phyloP scores from a whole-genome alignment of 352 stramenopile genomes.

The Globisporangium orthogonon region DNA sequence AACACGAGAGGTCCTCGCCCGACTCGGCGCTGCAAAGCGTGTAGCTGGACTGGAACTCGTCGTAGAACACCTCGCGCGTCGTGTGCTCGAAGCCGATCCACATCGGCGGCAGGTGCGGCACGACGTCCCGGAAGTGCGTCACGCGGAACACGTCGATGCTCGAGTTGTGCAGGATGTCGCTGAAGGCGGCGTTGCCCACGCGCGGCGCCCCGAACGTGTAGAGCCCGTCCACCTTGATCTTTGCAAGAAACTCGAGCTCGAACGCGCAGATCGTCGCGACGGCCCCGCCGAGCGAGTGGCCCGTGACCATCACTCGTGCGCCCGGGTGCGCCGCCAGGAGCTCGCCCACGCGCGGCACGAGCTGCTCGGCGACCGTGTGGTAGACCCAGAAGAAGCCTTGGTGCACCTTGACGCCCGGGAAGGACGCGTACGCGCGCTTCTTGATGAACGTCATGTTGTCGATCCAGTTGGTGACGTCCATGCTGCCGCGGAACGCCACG shows the following conservation, averaged over 20 bases:
- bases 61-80: slow-evolving; percentile 80
- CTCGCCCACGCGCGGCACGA: slow-evolving; percentile 28
- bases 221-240: slow-evolving; percentile 41
- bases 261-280: slow-evolving; percentile 71
- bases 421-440: slow-evolving; percentile 51
- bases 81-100: slow-evolving; percentile 75
- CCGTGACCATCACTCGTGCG: slow-evolving; percentile 52
- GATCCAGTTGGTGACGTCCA: slow-evolving; percentile 81
- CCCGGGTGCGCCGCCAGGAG: slow-evolving; percentile 30
- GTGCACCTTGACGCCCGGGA: slow-evolving; percentile 59
- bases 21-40: slow-evolving; percentile 43
- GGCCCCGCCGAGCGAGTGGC: slow-evolving; percentile 69
- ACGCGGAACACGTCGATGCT: slow-evolving; percentile 62
- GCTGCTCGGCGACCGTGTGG: slow-evolving; percentile 42
- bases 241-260: slow-evolving; percentile 57
- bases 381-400: slow-evolving; percentile 82
- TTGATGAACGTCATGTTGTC: slow-evolving; percentile 84
- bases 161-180: slow-evolving; percentile 35
- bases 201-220: slow-evolving; percentile 79
- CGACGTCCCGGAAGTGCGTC: slow-evolving; percentile 72
- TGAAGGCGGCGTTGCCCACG: slow-evolving; percentile 68
- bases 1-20: slow-evolving; percentile 65
- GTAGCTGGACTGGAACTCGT: slow-evolving; percentile 64
- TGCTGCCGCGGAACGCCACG: slow-evolving; percentile 78
- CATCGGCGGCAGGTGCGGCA: slow-evolving; percentile 69